These are phyloP conservation scores for Leccinum incarnatum DNA, from an alignment of 768 basidiomycete genomes.

Conservation along the genomic window DNA sequence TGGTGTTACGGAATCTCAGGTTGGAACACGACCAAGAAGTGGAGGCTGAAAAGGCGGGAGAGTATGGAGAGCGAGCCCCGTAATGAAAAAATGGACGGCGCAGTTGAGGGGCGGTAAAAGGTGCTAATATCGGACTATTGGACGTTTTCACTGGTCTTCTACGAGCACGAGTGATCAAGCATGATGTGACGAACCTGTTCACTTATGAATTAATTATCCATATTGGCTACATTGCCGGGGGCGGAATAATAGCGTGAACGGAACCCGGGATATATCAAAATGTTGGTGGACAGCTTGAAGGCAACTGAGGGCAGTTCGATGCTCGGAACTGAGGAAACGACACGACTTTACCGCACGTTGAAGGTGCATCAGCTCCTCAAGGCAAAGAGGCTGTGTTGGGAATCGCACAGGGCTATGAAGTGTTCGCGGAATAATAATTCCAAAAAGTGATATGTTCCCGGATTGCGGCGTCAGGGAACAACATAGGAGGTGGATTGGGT, in stretches of 20 bases:
- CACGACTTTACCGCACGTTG: conserved; percentile 22
- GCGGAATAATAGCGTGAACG: neutral
- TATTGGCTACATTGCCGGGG: neutral
- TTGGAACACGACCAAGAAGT: conserved; percentile 40
- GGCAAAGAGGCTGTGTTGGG: conserved; percentile 17
- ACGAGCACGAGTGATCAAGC: neutral
- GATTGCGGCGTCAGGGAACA: neutral
- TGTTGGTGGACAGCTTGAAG: conserved; percentile 1
- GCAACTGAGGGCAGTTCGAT: neutral
- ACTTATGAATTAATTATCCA: neutral
- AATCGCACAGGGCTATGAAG: neutral
- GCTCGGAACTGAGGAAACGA: conserved; percentile 6
- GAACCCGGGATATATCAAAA: neutral
- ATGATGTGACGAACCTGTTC: neutral
- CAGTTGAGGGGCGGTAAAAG: neutral
- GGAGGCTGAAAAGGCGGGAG: conserved; percentile 42
- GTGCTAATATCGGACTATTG: neutral
- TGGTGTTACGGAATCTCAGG: conserved; percentile 44
- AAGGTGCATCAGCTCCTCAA: conserved; percentile 18
- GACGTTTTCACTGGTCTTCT: neutral
- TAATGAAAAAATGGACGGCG: conserved; percentile 7
- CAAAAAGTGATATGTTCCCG: neutral
- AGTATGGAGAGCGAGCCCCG: conserved; percentile 43
- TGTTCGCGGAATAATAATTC: neutral
- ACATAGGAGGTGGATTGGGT: conserved; percentile 7